Evolutionary conservation across 2,329 filamentous ascomycete species (phyloP).

Genomic region (Aureobasidium sp.): DNA sequence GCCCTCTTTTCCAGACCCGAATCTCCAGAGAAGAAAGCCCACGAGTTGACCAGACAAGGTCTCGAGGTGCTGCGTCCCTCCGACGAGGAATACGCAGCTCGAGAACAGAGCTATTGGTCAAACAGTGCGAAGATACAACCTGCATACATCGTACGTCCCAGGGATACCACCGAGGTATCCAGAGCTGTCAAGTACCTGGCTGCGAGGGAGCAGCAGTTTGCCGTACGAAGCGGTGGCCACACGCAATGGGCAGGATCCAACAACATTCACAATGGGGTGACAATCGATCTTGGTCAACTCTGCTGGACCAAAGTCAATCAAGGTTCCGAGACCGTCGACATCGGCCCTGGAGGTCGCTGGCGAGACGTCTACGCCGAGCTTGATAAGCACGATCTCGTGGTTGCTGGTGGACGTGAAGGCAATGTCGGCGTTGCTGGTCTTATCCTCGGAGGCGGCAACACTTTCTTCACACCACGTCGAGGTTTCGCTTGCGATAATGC

Average conservation of each 20-base stretch:
- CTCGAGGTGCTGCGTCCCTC: no score
- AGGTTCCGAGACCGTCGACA: constrained; percentile 1
- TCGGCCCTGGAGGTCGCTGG: constrained; percentile 54
- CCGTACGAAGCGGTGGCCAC: constrained; percentile 34
- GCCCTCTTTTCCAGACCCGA: no score
- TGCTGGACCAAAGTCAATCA: not conserved
- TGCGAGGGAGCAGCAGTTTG: constrained; percentile 24
- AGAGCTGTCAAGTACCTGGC: no score
- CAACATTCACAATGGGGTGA: constrained; percentile 32
- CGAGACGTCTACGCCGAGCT: constrained; percentile 45
- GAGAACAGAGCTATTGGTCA: no score
- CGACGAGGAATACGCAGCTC: no score
- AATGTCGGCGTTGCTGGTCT: constrained; percentile 52
- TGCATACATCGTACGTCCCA: no score
- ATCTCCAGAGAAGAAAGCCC: no score
- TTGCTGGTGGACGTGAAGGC: constrained; percentile 50
- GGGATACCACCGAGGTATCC: no score
- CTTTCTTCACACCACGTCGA: constrained; percentile 49
- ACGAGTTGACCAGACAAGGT: no score
- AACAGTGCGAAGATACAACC: no score
- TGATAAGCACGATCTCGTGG: constrained; percentile 44
- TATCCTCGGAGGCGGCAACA: constrained; percentile 52
- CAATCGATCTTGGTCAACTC: constrained; percentile 27
- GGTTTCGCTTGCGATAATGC: constrained; percentile 54
- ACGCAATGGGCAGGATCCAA: constrained; percentile 28